These are phyloP conservation scores for Pseudonectria buxi DNA, from an alignment of 2,329 filamentous ascomycete genomes.

Conservation along the genomic window DNA sequence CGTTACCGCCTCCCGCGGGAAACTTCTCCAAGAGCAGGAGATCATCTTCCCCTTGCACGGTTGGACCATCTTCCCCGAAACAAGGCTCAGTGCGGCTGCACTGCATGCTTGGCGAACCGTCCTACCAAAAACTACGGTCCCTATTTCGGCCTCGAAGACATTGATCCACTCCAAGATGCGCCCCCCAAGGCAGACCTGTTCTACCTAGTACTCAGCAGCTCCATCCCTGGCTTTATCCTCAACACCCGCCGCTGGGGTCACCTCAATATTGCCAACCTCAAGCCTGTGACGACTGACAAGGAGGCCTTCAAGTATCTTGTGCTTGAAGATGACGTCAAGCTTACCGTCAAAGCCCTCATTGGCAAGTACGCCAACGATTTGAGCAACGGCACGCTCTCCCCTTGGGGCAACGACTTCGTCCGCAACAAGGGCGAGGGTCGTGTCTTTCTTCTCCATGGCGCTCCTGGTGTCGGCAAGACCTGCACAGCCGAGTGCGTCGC, in stretches of 20 bases:
- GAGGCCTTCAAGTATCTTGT: slow-evolving; percentile 46
- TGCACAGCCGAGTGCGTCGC: slow-evolving; percentile 50
- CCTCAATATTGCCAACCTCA: slow-evolving; percentile 33
- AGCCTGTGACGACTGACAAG: slow-evolving; percentile 35
- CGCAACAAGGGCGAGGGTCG: slow-evolving; percentile 44
- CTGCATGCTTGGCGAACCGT: slow-evolving; percentile 24
- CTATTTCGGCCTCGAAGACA: slow-evolving; percentile 35
- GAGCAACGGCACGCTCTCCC: slow-evolving; percentile 31
- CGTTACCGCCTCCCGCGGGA: slow-evolving; percentile 10
- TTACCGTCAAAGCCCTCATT: slow-evolving; percentile 40
- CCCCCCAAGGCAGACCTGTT: slow-evolving; percentile 37
- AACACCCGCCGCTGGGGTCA: slow-evolving; percentile 39
- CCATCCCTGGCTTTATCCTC: slow-evolving; percentile 41
- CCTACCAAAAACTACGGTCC: slow-evolving; percentile 20
- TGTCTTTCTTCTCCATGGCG: slow-evolving; percentile 46
- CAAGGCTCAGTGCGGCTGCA: slow-evolving; percentile 36
- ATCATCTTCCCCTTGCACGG: slow-evolving; percentile 2
- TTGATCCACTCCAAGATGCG: slow-evolving; percentile 28
- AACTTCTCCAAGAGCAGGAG: no score
- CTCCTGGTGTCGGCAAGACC: slow-evolving; percentile 51
- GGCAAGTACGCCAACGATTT: slow-evolving; percentile 37
- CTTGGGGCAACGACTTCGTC: slow-evolving; percentile 42
- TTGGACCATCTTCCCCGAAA: slow-evolving; percentile 36
- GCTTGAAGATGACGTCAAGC: slow-evolving; percentile 41
- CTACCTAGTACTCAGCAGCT: slow-evolving; percentile 35